Evolutionary conservation across 2,329 filamentous ascomycete genomes (phyloP), one percentile per base, ranked within the genome.

Genomic region (Rutstroemia sp.): DNA sequence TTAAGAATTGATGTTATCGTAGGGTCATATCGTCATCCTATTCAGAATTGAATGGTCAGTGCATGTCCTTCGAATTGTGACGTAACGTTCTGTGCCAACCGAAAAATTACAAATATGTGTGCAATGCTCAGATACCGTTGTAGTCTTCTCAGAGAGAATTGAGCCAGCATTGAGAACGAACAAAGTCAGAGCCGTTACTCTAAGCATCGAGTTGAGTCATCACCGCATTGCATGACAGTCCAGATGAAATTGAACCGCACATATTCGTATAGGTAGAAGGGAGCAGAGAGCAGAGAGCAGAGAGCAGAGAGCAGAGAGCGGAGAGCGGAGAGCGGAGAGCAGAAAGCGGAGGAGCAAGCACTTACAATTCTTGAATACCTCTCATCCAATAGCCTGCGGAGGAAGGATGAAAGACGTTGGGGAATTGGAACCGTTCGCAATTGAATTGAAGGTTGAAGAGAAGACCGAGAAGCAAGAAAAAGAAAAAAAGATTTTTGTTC

Each of bases 61-160:
- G 2, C 6, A 30, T 30, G 27, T 30, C 27, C 8, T 30, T 30
- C 8, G 8, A 30, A 30, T 30, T 10, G 44, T 2, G 6, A 38
- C 6, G 14, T 7, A 45, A 16, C 2, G 23, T n/a, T 16, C 25
- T 39, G 7, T n/a, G 30, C 21, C 21, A 54, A 57, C 45, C 18
- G 18, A 34, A 45, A 44, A 52, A 53, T 30, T 30, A 46, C 56
- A 19, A 49, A 21, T 16, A 59, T 52, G 56, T 70, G 71, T 69
- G 61, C 59, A 67, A 72, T 77, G 79, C 81, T 94, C 89, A 94
- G 89, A 94, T 94, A 94, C 89, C 89, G 89, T 94, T 92, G 88
- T 94, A 94, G 89, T 94, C 88, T 88, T 72, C 68, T 71, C 68
- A 57, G 59, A 69, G 72, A 87, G 85, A 82, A 79, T 79, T 76